Base-by-base conservation (phyloP, 352 stramenopile species). In the Thalassiosira pacifica region DNA sequence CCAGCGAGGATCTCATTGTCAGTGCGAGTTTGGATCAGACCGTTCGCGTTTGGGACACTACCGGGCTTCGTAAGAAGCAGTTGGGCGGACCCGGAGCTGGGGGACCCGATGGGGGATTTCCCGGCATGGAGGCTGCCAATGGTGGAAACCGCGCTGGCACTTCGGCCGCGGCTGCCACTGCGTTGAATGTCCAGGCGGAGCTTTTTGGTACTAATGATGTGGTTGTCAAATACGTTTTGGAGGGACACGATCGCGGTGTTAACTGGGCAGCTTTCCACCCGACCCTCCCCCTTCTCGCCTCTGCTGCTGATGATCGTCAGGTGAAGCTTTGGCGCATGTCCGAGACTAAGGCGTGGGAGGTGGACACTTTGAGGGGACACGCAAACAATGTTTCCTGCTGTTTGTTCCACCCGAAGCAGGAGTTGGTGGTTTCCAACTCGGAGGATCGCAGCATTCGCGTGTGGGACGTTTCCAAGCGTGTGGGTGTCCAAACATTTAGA, bases 201-300 rank as follows among this genome's bases (percentile, higher is more conserved):
- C 96, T 99, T 53, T 99, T 99, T 86, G 98, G 98, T 31, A 98
- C 97, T 24, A 99, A 97, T 84, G 98, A 99, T 89, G 97, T 98
- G 5, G 97, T 99, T 32, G 98, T 99, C 64, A 99, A 99, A 93
- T 99, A 99, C 89, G 98, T 99, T 9, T 95, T 99, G 34, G 98
- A 99, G 76, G 98, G 98, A 75, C 98, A 99, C 87, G 98, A 99
- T 90, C 96, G 98, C 64, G 98, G 98, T 75, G 98, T 99, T 9
- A 99, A 99, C 92, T 99, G 98, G 98, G 98, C 98, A 0, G 96
- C 95, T 60, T 99, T 99, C 92, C 98, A 99, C 94, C 97, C 97
- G 11, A 99, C 97, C 42, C 92, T 99, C 42, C 98, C 98, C 48
- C 93, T 99, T 13, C 98, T 99, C 77, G 97, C 99, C 40, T 99